These are phyloP conservation scores for Taphrina sp. DNA, from an alignment of 1,139 yeast species.

Conservation along the genomic window DNA sequence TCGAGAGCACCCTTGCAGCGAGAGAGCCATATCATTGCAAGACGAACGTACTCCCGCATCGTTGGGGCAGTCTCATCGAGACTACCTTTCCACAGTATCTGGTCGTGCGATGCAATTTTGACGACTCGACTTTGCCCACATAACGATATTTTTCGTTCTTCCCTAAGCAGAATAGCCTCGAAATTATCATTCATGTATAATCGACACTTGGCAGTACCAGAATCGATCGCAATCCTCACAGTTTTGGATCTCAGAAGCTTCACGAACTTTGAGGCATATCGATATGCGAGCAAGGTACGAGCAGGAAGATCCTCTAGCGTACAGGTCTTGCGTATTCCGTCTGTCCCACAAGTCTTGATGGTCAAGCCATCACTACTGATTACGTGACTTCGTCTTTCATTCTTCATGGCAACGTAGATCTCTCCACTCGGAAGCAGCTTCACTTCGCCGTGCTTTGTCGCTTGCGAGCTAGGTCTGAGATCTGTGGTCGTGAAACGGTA, in stretches of 20 bases:
- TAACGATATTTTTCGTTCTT: constrained; percentile 18
- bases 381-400: constrained; percentile 8
- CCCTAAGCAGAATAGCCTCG: constrained; percentile 19
- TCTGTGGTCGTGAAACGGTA: constrained; percentile 23
- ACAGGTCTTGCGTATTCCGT: constrained; percentile 5
- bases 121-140: background rate
- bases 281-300: constrained; percentile 33
- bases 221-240: constrained; percentile 22
- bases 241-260: constrained; percentile 31
- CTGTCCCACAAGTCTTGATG: background rate
- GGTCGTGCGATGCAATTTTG: constrained; percentile 22
- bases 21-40: constrained; percentile 22
- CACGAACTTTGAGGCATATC: constrained; percentile 33
- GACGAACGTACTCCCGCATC: constrained; percentile 7
- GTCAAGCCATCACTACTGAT: constrained; percentile 12
- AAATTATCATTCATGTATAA: constrained; percentile 19
- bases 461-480: constrained; percentile 17
- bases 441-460: constrained; percentile 23
- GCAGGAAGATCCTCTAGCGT: constrained; percentile 34
- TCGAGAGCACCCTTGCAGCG: constrained; percentile 23
- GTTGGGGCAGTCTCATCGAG: background rate
- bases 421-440: constrained; percentile 14
- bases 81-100: constrained; percentile 19
- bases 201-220: constrained; percentile 15
- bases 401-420: constrained; percentile 4